These are phyloP conservation scores for Oryza brachyantha DNA, from an alignment of 176 grass and related monocot genomes.

Conservation along the genomic window DNA sequence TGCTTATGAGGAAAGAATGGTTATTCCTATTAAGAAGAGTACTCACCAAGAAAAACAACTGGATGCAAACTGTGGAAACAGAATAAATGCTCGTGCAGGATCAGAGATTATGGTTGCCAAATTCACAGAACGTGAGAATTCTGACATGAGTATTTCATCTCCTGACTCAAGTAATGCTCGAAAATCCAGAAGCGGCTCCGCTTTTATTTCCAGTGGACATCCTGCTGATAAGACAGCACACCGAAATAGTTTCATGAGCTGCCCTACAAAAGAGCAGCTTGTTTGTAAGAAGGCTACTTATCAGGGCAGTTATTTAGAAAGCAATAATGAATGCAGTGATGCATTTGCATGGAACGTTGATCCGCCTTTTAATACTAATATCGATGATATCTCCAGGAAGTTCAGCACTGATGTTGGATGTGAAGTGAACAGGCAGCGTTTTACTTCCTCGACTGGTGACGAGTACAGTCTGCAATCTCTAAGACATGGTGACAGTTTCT, in stretches of 20 bases:
- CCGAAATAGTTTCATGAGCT: conserved; percentile 2
- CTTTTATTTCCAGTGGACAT: conserved; percentile 3
- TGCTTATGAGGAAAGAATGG: conserved; percentile 42
- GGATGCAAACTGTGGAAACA: neutral
- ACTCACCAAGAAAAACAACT: conserved; percentile 18
- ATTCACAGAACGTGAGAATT: conserved; percentile 4
- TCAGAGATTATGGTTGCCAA: neutral
- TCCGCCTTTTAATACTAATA: neutral
- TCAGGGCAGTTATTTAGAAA: conserved; percentile 21
- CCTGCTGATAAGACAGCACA: neutral
- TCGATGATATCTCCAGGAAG: conserved; percentile 28
- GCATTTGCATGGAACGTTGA: neutral
- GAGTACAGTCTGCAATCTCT: conserved; percentile 15
- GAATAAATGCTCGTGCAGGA: conserved; percentile 13
- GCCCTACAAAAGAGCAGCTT: neutral
- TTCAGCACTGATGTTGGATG: conserved; percentile 12
- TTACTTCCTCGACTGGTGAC: neutral
- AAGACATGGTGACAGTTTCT: conserved; percentile 13
- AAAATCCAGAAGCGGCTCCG: conserved; percentile 21
- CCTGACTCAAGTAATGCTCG: conserved; percentile 21
- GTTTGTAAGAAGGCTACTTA: neutral
- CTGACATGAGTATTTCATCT: conserved; percentile 65
- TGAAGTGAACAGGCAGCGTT: conserved; percentile 16
- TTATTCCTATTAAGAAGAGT: conserved; percentile 27
- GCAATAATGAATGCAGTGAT: neutral